A percentile compares a stretch with the other conserved stretches of the same genome.
Conservation (phyloP, 2,329 filamentous ascomycete genomes). For the Pseudogymnoascus sp. region DNA sequence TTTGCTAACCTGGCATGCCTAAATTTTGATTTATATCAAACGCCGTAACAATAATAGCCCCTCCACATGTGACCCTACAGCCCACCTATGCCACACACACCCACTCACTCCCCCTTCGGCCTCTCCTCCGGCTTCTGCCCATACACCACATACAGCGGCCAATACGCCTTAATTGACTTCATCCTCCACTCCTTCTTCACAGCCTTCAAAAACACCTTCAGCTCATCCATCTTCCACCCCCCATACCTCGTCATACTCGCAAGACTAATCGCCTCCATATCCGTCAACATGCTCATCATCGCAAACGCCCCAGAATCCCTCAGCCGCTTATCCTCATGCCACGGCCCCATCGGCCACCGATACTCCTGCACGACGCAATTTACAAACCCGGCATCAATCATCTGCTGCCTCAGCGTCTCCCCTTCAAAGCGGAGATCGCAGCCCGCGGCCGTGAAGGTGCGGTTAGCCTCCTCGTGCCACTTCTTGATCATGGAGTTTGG, state of each 20-base stretch:
- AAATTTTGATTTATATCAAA: background rate
- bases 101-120: background rate
- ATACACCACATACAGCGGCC: slow-evolving; percentile 15
- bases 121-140: slow-evolving; percentile 18
- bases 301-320: slow-evolving; percentile 32
- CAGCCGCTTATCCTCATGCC: slow-evolving; percentile 32
- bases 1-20: background rate
- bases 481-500: slow-evolving; percentile 12
- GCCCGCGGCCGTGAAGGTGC: slow-evolving; percentile 15
- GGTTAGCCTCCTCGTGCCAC: slow-evolving; percentile 17
- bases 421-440: slow-evolving; percentile 13
- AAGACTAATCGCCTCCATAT: slow-evolving; percentile 16
- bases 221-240: slow-evolving; percentile 17
- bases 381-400: slow-evolving; percentile 34
- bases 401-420: slow-evolving; percentile 19
- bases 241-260: slow-evolving; percentile 18
- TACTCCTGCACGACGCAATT: slow-evolving; percentile 35
- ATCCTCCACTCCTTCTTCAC: slow-evolving; percentile 18
- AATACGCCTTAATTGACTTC: slow-evolving; percentile 17
- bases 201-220: slow-evolving; percentile 17
- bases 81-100: background rate
- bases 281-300: slow-evolving; percentile 25
- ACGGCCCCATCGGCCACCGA: slow-evolving; percentile 38
- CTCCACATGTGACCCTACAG: background rate
- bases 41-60: background rate